Evolutionary conservation across 192 early-diverging fungal genomes (phyloP), one percentile per base, ranked within the genome.

Genomic region (Backusella luteola): DNA sequence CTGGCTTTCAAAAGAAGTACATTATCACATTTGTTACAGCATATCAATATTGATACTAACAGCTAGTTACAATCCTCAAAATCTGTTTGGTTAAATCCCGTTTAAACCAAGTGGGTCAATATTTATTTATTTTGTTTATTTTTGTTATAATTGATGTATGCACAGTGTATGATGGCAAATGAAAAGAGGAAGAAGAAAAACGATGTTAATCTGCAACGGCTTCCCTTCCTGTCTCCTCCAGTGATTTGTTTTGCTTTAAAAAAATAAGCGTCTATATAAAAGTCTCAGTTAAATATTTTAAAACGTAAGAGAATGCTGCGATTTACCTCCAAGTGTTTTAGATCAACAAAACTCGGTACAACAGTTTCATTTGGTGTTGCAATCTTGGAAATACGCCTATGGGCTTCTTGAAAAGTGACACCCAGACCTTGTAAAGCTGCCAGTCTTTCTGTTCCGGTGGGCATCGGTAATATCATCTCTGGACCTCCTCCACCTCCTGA

Each of bases 361-460:
- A 36, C 70, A 19, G 74, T 73, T 69, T 69, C 59, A 36, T 71
- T 73, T 7, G 79, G 79, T 3, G 79, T 80, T 21, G 79, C 79
- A 19, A 80, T 70, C 35, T 80, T 80, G 6, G 75, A 36, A 14
- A 80, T 75, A 38, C 70, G 29, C n/a, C 70, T 71, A n/a, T 80
- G 49, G n/a, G 75, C 79, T 68, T 80, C 79, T 38, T 73, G 46
- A 26, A 80, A 80, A 34, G 79, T 80, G n/a, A 46, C 49, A 34
- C 79, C 79, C 15, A 80, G 75, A 35, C 76, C 15, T 35, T 77
- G 35, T 23, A 80, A 42, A 23, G 79, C 79, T 21, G 29, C 42
- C 59, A 76, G 41, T 29, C 79, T 63, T 34, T 80, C 69, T 53
- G 32, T 63, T 32, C 79, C 79, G n/a, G 21, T 29, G 2, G 79